Evolutionary conservation across 2,329 filamentous ascomycete species (phyloP).

Genomic region (Fusarium goolgardi): DNA sequence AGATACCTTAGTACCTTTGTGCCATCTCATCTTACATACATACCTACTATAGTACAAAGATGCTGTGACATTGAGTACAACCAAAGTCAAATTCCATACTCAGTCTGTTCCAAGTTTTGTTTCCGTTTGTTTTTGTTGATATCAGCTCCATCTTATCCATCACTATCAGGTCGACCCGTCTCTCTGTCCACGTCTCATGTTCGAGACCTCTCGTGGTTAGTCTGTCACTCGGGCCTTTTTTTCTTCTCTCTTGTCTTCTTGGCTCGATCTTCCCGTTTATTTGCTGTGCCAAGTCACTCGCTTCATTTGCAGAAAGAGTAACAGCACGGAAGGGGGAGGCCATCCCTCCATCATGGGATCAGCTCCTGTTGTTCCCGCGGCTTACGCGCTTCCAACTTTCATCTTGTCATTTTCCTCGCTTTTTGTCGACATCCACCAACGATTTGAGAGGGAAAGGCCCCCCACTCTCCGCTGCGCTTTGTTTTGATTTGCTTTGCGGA

Average conservation of each 20-base stretch:
- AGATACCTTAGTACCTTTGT: neutral
- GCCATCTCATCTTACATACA: neutral
- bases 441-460: constrained; percentile 1
- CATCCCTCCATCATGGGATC: constrained; percentile 26
- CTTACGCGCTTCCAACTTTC: constrained; percentile 40
- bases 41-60: neutral
- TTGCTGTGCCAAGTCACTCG: constrained; percentile 2
- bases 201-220: constrained; percentile 11
- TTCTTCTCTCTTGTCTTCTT: constrained; percentile 1
- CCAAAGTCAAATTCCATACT: constrained; percentile 11
- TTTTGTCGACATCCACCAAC: constrained; percentile 4
- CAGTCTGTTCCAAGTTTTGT: constrained; percentile 15
- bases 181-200: constrained; percentile 21
- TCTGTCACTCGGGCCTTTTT: constrained; percentile 27
- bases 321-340: neutral
- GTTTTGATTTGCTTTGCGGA: constrained; percentile 6
- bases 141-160: constrained; percentile 8
- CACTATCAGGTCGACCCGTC: constrained; percentile 8
- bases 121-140: constrained; percentile 24
- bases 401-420: neutral
- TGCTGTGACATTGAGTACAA: neutral
- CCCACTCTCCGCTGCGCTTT: constrained; percentile 16
- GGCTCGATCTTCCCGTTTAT: constrained; percentile 4
- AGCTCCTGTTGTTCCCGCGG: constrained; percentile 20
- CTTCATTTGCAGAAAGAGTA: neutral